Conservation (phyloP, 257 asterid genomes). For the Rhazya stricta region DNA sequence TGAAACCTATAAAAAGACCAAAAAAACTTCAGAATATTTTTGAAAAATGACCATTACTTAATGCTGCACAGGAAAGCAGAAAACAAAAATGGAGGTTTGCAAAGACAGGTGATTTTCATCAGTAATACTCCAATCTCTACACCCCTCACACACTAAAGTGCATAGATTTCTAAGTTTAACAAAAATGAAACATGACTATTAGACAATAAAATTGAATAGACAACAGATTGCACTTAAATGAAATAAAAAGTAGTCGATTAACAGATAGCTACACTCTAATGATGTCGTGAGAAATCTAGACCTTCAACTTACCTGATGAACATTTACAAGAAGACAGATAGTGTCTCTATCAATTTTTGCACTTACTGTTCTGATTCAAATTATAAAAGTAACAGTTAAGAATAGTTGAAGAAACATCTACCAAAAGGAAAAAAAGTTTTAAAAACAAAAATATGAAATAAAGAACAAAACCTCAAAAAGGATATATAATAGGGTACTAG, state of each 20-base stretch:
- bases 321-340: conserved; percentile 21
- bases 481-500: conserved; percentile 22
- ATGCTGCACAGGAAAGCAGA: background rate
- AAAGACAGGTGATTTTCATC: background rate
- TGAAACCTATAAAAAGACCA: background rate
- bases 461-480: conserved; percentile 17
- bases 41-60: background rate
- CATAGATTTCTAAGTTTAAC: background rate
- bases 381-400: conserved; percentile 5
- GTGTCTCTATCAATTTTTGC: conserved; percentile 16
- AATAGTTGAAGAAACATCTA: background rate
- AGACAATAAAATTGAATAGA: background rate
- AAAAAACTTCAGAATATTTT: background rate
- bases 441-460: background rate
- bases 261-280: background rate
- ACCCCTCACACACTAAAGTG: background rate
- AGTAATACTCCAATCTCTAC: background rate
- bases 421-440: background rate
- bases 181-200: background rate
- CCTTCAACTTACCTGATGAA: conserved; percentile 14
- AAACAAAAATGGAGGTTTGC: background rate
- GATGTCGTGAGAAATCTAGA: background rate
- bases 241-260: background rate
- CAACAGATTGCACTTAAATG: background rate
- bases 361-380: conserved; percentile 24